Percentiles rank a stretch among this genome's conserved stretches.
Conservation (phyloP, 768 basidiomycete genomes). For the Phanerochaete carnosa region DNA sequence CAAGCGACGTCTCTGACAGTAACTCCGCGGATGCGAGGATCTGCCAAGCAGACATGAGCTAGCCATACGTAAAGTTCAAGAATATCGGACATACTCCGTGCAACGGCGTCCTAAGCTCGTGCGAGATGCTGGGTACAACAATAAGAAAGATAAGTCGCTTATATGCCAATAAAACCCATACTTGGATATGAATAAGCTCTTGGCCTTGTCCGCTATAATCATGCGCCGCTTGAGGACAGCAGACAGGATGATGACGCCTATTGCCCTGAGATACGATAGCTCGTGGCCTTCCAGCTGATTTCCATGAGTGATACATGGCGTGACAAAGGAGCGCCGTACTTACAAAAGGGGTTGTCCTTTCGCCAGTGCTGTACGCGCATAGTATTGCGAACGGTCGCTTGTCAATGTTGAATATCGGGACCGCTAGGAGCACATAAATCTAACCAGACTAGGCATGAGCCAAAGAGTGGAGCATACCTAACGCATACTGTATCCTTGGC, state of each 20-base stretch:
- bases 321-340: conserved; percentile 21
- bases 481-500: conserved; percentile 76
- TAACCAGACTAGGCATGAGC: background rate
- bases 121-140: conserved; percentile 63
- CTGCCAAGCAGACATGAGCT: conserved; percentile 29
- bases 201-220: conserved; percentile 93
- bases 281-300: conserved; percentile 82
- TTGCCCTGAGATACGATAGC: conserved; percentile 87
- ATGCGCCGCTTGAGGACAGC: conserved; percentile 90
- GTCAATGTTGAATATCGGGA: conserved; percentile 92
- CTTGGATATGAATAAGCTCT: conserved; percentile 91
- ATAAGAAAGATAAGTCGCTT: background rate
- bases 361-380: conserved; percentile 86
- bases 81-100: conserved; percentile 61
- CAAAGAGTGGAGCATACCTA: conserved; percentile 52
- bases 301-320: background rate
- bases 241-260: conserved; percentile 90
- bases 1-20: conserved; percentile 79
- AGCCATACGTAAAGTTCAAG: background rate
- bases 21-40: conserved; percentile 91
- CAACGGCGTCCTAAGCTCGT: conserved; percentile 86
- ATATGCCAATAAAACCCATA: conserved; percentile 28
- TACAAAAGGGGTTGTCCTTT: conserved; percentile 79
- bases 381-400: conserved; percentile 88
- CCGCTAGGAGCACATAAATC: conserved; percentile 44